phyloP scores from a whole-genome alignment of 1,284 basidiomycete genomes.

The Earliella scabrosa region DNA sequence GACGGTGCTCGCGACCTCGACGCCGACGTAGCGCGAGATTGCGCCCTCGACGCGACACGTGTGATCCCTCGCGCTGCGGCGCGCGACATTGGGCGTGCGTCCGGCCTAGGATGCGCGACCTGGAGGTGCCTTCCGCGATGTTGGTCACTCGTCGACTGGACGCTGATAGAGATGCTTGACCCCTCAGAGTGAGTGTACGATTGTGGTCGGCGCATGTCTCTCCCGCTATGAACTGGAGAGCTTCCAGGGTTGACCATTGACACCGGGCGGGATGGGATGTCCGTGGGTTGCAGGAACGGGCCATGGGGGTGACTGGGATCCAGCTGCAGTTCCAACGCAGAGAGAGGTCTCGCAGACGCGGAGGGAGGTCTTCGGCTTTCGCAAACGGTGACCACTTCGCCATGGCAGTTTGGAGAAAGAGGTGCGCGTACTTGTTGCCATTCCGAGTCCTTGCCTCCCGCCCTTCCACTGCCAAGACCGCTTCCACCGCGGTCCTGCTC shows the following conservation, averaged over 20 bases:
- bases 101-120: slow-evolving; percentile 9
- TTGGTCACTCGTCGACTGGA: slow-evolving; percentile 13
- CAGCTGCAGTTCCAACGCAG: slow-evolving; percentile 18
- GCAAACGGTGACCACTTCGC: slow-evolving; percentile 7
- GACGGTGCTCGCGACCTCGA: slow-evolving; percentile 22
- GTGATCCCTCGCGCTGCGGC: slow-evolving; percentile 22
- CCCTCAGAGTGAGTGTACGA: slow-evolving; percentile 20
- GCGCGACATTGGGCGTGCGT: slow-evolving; percentile 17
- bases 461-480: background rate
- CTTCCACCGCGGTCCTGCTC: background rate
- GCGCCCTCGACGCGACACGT: slow-evolving; percentile 13
- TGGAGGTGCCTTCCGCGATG: slow-evolving; percentile 9
- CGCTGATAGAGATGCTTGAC: slow-evolving; percentile 13
- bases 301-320: slow-evolving; percentile 8
- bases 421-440: background rate
- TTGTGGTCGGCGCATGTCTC: slow-evolving; percentile 12
- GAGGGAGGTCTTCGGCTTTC: slow-evolving; percentile 22
- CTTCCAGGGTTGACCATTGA: slow-evolving; percentile 19
- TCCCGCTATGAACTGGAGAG: slow-evolving; percentile 5
- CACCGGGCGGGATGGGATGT: slow-evolving; percentile 15
- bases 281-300: slow-evolving; percentile 16
- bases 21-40: slow-evolving; percentile 15
- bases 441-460: no score
- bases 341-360: slow-evolving; percentile 19
- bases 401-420: background rate